A percentile compares a stretch with the other conserved stretches of the same genome.
phyloP scores from a whole-genome alignment of 805 yeast genomes.

The Metschnikowia similis region DNA sequence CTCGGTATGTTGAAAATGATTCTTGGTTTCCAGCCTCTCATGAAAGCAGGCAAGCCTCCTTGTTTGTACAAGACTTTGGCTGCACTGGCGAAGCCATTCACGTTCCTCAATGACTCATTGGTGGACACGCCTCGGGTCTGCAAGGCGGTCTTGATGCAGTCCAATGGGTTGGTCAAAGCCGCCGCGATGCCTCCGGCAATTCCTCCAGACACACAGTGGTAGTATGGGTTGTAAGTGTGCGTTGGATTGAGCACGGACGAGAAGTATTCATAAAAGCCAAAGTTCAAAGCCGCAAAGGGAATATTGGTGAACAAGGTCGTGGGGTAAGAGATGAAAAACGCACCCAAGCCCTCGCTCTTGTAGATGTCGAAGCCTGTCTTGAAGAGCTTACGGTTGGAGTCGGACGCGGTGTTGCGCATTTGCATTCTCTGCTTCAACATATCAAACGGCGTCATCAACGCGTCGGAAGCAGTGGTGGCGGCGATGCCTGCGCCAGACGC shows the following conservation, averaged over 20 bases:
- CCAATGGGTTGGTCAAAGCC: conserved; percentile 90
- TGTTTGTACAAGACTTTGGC: conserved; percentile 58
- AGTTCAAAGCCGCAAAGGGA: conserved; percentile 93
- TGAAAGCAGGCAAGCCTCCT: conserved; percentile 64
- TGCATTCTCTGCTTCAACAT: conserved; percentile 96
- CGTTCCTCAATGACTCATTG: conserved; percentile 45
- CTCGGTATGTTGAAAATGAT: conserved; percentile 90
- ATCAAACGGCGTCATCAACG: conserved; percentile 96
- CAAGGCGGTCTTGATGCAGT: conserved; percentile 84
- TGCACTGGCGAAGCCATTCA: conserved; percentile 68
- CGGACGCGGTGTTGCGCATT: conserved; percentile 20
- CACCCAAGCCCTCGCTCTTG: conserved; percentile 61
- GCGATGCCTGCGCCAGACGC: conserved; percentile 87
- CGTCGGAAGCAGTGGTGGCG: conserved; percentile 91
- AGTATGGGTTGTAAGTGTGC: conserved; percentile 76
- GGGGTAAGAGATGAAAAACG: conserved; percentile 90
- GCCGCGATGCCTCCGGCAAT: conserved; percentile 94
- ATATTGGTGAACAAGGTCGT: conserved; percentile 88
- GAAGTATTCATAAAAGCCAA: conserved; percentile 84
- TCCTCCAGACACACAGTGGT: conserved; percentile 91
- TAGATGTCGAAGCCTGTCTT: conserved; percentile 47
- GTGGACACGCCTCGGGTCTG: conserved; percentile 71
- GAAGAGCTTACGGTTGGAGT: conserved; percentile 26
- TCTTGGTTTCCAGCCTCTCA: conserved; percentile 86
- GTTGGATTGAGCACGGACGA: conserved; percentile 77